Percentiles rank a stretch among this genome's conserved stretches.
Evolutionary conservation across 2,329 filamentous ascomycete genomes (phyloP).

Genomic region (Fusarium sp.): DNA sequence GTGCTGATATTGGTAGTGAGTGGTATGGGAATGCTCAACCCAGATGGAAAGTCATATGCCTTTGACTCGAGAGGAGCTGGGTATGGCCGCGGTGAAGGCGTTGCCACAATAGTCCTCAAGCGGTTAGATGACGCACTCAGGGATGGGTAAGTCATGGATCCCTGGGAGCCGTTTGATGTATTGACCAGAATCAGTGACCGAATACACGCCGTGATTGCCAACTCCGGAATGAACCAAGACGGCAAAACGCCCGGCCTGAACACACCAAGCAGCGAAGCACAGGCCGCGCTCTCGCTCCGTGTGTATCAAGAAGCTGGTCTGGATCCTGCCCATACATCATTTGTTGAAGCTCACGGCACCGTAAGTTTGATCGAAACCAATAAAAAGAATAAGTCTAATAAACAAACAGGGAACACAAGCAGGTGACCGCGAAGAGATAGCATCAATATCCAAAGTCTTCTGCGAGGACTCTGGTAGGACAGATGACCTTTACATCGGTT

Average conservation of each 20-base stretch:
- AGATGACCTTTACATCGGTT: conserved; percentile 10
- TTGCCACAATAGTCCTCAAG: conserved; percentile 11
- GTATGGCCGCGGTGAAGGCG: conserved; percentile 9
- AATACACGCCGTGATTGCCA: conserved; percentile 11
- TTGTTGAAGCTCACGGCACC: conserved; percentile 7
- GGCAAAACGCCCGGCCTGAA: conserved; percentile 11
- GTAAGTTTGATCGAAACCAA: neutral
- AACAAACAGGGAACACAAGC: conserved; percentile 7
- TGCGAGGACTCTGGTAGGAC: neutral
- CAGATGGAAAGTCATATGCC: conserved; percentile 9
- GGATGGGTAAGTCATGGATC: neutral
- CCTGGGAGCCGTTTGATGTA: neutral
- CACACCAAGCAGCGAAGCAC: conserved; percentile 7
- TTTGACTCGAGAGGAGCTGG: conserved; percentile 15
- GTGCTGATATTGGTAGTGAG: neutral
- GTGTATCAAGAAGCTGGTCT: conserved; percentile 16
- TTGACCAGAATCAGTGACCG: neutral
- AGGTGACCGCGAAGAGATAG: conserved; percentile 12
- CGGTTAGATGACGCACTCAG: neutral
- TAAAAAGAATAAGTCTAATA: fast-evolving
- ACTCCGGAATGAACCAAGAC: conserved; percentile 18
- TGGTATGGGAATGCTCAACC: conserved; percentile 12
- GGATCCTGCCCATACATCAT: neutral
- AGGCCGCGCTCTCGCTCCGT: conserved; percentile 4
- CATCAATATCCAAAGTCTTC: conserved; percentile 5